A percentile compares a stretch with the other conserved stretches of the same genome.
Evolutionary conservation across 148 eudicot species (phyloP).

Genomic region (Chenopodium album): DNA sequence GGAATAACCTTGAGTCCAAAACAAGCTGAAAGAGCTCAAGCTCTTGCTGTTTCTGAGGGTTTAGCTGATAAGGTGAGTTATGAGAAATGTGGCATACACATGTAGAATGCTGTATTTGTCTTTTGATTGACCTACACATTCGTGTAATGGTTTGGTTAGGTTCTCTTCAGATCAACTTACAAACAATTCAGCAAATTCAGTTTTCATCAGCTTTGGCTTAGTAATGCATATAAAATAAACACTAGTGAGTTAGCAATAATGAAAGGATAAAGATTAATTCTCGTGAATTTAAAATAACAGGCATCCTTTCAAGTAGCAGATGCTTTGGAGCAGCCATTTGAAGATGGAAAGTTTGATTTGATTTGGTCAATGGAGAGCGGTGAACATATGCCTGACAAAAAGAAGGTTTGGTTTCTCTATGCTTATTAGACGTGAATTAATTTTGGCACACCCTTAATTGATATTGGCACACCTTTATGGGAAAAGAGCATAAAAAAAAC

Average conservation of each 20-base stretch:
- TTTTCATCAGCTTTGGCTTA: background rate
- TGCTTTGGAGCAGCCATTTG: conserved; percentile 89
- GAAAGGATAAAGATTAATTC: background rate
- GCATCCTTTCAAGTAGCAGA: conserved; percentile 92
- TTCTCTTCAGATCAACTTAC: background rate
- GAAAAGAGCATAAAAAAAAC: too few relatives aligned
- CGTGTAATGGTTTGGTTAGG: background rate
- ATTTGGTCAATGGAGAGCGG: conserved; percentile 99
- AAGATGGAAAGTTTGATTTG: conserved; percentile 82
- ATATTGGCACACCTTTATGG: too few relatives aligned
- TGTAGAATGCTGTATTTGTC: background rate
- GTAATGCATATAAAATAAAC: too few relatives aligned
- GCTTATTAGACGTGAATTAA: background rate
- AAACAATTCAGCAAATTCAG: too few relatives aligned
- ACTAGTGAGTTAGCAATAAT: background rate
- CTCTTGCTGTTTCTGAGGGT: conserved; percentile 78
- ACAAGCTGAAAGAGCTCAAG: conserved; percentile 84
- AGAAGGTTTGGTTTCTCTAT: conserved; percentile 46
- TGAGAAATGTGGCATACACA: background rate
- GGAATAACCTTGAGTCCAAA: conserved; percentile 87
- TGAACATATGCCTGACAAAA: conserved; percentile 97
- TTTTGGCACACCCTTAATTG: too few relatives aligned
- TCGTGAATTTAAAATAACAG: conserved; percentile 35
- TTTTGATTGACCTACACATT: background rate
- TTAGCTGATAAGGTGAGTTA: conserved; percentile 60